Conservation (phyloP, 2,329 filamentous ascomycete species). For the Ciborinia camelliae region DNA sequence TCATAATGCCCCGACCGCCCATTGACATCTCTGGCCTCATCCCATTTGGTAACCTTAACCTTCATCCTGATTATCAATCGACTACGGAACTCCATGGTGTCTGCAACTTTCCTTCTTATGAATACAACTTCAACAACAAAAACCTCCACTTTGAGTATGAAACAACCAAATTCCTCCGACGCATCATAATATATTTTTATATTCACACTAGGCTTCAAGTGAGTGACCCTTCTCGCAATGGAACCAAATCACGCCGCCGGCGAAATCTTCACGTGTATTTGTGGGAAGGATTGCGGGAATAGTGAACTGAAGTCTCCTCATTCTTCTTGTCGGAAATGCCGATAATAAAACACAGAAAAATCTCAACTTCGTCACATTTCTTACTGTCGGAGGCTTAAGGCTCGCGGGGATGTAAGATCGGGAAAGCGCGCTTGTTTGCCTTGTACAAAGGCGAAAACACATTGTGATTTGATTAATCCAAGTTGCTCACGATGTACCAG, state of each 20-base stretch:
- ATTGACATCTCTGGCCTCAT: not conserved
- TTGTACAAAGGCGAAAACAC: constrained; percentile 27
- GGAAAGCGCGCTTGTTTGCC: constrained; percentile 25
- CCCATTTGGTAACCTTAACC: not conserved
- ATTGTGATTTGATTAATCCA: constrained; percentile 23
- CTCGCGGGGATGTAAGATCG: constrained; percentile 11
- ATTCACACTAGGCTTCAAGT: not conserved
- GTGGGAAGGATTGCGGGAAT: constrained; percentile 24
- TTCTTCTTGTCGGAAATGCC: not conserved
- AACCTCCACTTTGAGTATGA: not conserved
- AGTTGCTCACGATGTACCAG: constrained; percentile 24
- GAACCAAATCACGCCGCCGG: not conserved
- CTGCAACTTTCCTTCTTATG: not conserved
- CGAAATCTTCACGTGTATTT: constrained; percentile 22
- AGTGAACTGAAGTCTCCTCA: constrained; percentile 18
- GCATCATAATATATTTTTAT: not conserved
- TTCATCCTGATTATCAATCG: not conserved
- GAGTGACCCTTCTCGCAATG: not conserved
- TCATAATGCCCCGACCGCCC: too few relatives aligned
- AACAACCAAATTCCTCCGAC: constrained; percentile 1
- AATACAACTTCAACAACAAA: not conserved
- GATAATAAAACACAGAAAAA: constrained; percentile 20
- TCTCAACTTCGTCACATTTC: constrained; percentile 24
- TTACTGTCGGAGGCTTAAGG: constrained; percentile 25
- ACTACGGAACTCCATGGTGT: not conserved